Percentiles rank a stretch among this genome's conserved stretches.
phyloP scores from a whole-genome alignment of 306 rosid genomes.

The Malus sylvestris region DNA sequence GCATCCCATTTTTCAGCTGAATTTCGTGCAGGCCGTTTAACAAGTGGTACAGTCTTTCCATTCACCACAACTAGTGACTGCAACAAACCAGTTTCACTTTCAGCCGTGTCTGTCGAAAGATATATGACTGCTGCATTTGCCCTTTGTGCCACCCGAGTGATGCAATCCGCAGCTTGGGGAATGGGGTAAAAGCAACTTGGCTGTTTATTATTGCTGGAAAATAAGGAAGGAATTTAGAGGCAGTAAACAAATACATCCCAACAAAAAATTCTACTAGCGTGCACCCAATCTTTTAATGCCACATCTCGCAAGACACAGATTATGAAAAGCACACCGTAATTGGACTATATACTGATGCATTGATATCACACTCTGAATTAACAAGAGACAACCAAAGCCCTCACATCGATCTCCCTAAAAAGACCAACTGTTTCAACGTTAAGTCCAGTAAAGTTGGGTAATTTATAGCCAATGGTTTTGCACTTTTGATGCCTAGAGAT shows the following conservation, averaged over 20 bases:
- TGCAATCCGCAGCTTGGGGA: constrained; percentile 96
- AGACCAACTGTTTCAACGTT: neutral
- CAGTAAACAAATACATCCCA: neutral
- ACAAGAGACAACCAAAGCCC: neutral
- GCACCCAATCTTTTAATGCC: neutral
- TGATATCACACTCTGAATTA: neutral
- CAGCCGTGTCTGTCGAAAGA: constrained; percentile 96
- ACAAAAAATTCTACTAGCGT: neutral
- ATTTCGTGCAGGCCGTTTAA: constrained; percentile 74
- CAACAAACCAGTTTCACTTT: constrained; percentile 76
- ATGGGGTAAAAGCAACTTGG: constrained; percentile 95
- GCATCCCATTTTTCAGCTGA: constrained; percentile 99
- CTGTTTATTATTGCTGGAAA: constrained; percentile 66
- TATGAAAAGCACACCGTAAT: neutral
- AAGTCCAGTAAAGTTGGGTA: neutral
- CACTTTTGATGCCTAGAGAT: neutral
- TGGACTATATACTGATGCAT: neutral
- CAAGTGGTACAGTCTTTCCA: constrained; percentile 71
- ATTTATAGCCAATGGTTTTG: neutral
- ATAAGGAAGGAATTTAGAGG: constrained; percentile 21
- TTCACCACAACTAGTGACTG: constrained; percentile 70
- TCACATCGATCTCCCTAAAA: neutral
- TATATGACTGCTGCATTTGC: constrained; percentile 61
- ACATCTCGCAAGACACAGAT: neutral
- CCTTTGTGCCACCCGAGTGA: constrained; percentile 53